Conservation (phyloP, 495 filamentous ascomycete genomes). For the Penicillium psychrofluorescens region DNA sequence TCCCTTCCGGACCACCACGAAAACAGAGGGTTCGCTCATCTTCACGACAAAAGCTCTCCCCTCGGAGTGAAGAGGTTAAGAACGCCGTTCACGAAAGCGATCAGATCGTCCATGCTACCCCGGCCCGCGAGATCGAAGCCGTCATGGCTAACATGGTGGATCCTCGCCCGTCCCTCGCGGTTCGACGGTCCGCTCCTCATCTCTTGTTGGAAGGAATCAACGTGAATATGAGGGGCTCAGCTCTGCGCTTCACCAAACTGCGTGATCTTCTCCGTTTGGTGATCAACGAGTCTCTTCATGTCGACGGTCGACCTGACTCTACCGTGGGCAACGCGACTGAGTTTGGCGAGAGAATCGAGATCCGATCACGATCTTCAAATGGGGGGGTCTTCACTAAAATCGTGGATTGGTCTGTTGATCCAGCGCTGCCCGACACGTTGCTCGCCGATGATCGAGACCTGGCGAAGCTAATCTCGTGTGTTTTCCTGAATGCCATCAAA, state of each 20-base stretch:
- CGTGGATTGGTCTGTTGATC: slow-evolving; percentile 62
- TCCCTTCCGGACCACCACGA: slow-evolving; percentile 17
- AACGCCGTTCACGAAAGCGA: slow-evolving; percentile 45
- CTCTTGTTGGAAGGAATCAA: slow-evolving; percentile 40
- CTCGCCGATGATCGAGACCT: slow-evolving; percentile 65
- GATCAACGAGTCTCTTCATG: slow-evolving; percentile 62
- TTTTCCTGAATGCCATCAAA: slow-evolving; percentile 74
- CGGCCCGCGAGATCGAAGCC: slow-evolving; percentile 33
- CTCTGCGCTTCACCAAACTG: slow-evolving; percentile 52
- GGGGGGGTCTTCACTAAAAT: slow-evolving; percentile 51
- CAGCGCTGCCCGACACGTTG: slow-evolving; percentile 57
- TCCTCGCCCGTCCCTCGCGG: slow-evolving; percentile 33
- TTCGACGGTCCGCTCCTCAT: slow-evolving; percentile 35
- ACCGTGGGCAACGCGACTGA: slow-evolving; percentile 52
- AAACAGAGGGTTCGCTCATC: slow-evolving; percentile 35
- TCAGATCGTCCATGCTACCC: slow-evolving; percentile 34
- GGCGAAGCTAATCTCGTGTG: slow-evolving; percentile 66
- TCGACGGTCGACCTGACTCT: slow-evolving; percentile 68
- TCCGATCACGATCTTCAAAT: slow-evolving; percentile 50
- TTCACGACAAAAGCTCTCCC: slow-evolving; percentile 35
- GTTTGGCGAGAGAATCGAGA: slow-evolving; percentile 60
- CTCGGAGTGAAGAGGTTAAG: slow-evolving; percentile 42
- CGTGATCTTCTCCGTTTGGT: slow-evolving; percentile 61
- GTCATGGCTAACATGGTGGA: slow-evolving; percentile 36
- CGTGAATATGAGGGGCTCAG: slow-evolving; percentile 27